Base-by-base conservation (phyloP, 306 rosid genomes). In the Senna tora region DNA sequence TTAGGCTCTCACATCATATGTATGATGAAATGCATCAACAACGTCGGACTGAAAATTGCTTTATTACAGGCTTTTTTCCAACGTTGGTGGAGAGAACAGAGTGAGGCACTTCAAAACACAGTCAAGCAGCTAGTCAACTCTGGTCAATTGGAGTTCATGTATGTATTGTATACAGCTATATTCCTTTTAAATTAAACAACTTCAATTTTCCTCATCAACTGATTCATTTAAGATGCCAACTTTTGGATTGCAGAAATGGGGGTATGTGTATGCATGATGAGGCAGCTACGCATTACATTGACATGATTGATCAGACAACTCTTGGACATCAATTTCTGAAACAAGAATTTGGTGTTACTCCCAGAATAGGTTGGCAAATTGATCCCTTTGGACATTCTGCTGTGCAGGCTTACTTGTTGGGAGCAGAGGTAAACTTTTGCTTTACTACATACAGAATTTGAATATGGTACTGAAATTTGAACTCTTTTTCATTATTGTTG, bases 371-470 rank as follows among this genome's bases (percentile, higher is more conserved):
- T 19, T 91, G 97, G 97, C 97, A 91, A 59, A 91, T 91, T 32
- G 97, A 91, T 71, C 96, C 97, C 0, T 91, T 91, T 81, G 97
- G 97, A n/a, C 97, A 91, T 76, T 91, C 97, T 70, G 88, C 92
- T 0, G 89, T 91, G 6, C 97, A 91, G 78, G 95, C 96, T 42
- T 91, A 91, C 72, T 74, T 91, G 71, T 76, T 88, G 73, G 90
- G 92, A 17, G 92, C 95, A 28, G 89, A 91, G 84, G 97, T 90
- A 64, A 64, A 45, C 4, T 42, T 56, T 51, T 50, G 59, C 9
- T 59, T 0, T 61, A 36, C 14, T 32, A 28, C 28, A 47, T 38
- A 25, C 58, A 52, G 10, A 43, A 72, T 56, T 47, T 50, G 41
- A 53, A 42, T 11, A 73, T 38, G 9, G 46, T 12, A 15, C 53